Evolutionary conservation across 768 basidiomycete genomes (phyloP), one percentile per base, ranked within the genome.

Genomic region (Zangia roseola): DNA sequence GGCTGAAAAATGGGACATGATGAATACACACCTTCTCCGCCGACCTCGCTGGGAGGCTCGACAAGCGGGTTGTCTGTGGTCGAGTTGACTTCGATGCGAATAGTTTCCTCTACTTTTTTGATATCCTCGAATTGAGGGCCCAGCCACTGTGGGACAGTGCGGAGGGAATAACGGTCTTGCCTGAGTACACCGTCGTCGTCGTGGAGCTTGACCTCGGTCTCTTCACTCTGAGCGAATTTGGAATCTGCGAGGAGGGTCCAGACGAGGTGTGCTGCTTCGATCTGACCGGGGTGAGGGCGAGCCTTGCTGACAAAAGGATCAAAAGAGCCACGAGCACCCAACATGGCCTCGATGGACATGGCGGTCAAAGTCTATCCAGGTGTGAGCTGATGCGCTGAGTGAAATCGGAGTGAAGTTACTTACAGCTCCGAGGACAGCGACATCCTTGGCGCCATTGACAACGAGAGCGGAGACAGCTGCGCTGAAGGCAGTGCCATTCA

Each of bases 61-160:
- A 92, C 74, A 8, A 94, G 78, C 1, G 91, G 91, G 62, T 94
- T 94, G 62, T 94, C 91, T 5, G 91, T 94, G 17, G 91, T 92
- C 25, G 88, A 88, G 64, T 93, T 93, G 69, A 87, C 82, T 64
- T 94, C 91, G 28, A 77, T 74, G 4, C 82, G 81, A 31, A 94
- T 72, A 4, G 82, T 79, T 28, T 78, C 76, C 45, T 82, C 68
- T 3, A 91, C 78, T 12, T 76, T 70, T 4, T 89, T 71, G 40
- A 94, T 74, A 56, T 91, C 89, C 64, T 91, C 88, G 23, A 92
- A 73, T 60, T 91, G 88, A 10, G 91, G 91, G 10, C 91, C 91
- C 40, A 94, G 71, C 72, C 88, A 94, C 67, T 94, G 91, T 4
- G 89, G 83, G 1, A 88, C 75, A 1, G 88, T 90, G 40, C 88